phyloP scores from a whole-genome alignment of 2,329 filamentous ascomycete species.

The Colletotrichum musicola region DNA sequence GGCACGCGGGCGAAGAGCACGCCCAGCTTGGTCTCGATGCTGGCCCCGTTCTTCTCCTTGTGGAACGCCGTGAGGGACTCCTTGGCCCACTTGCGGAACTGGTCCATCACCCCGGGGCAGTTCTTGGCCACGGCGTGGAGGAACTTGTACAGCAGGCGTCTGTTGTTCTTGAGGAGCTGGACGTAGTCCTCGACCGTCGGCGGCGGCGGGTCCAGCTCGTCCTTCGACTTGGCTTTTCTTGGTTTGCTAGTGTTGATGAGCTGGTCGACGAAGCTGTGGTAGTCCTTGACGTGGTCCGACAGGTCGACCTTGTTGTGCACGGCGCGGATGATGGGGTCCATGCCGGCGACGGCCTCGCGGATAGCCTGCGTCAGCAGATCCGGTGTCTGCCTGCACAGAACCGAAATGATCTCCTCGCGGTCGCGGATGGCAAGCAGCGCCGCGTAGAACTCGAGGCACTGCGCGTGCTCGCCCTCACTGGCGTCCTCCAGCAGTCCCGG shows the following conservation, averaged over 20 bases:
- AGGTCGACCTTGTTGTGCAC: conserved; percentile 81
- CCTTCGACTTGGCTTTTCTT: conserved; percentile 48
- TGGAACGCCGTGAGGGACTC: conserved; percentile 69
- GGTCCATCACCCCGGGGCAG: conserved; percentile 73
- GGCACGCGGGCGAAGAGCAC: conserved; percentile 62
- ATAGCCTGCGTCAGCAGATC: conserved; percentile 80
- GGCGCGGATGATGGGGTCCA: conserved; percentile 79
- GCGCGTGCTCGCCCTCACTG: conserved; percentile 70
- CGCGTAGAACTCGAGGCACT: conserved; percentile 77
- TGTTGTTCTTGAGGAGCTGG: conserved; percentile 73
- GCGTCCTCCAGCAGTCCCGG: conserved; percentile 60
- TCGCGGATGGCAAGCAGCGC: conserved; percentile 79
- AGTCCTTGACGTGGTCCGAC: conserved; percentile 74
- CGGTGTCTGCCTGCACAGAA: conserved; percentile 76
- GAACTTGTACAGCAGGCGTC: conserved; percentile 75
- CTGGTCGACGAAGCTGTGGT: conserved; percentile 77
- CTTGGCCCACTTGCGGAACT: conserved; percentile 73
- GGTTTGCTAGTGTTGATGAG: conserved; percentile 72
- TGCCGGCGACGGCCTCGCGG: conserved; percentile 73
- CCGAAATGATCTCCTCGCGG: conserved; percentile 76
- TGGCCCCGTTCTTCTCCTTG: conserved; percentile 42
- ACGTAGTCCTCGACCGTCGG: conserved; percentile 81
- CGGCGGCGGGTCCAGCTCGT: conserved; percentile 48
- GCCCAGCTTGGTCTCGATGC: conserved; percentile 55
- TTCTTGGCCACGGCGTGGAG: conserved; percentile 77